These are phyloP conservation scores for Neonectria sp. DNA, from an alignment of 2,329 filamentous ascomycete species.

Conservation along the genomic window DNA sequence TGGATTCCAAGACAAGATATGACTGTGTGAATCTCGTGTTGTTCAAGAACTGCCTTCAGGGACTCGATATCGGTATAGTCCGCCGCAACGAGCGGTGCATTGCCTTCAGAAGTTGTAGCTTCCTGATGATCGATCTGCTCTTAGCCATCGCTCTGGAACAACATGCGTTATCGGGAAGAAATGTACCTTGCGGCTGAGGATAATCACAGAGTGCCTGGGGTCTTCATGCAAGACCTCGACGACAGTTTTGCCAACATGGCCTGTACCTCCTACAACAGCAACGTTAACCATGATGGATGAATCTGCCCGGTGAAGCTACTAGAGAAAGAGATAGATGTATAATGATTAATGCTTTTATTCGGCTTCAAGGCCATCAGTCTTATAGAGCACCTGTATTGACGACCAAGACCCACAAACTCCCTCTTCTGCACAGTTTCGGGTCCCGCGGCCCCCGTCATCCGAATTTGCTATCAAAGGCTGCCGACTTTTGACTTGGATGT, in stretches of 20 bases:
- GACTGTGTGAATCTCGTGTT: slow-evolving; percentile 10
- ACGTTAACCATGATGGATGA: slow-evolving; percentile 26
- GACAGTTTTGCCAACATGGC: slow-evolving; percentile 31
- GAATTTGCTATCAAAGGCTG: too few relatives aligned
- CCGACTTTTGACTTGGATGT: not conserved
- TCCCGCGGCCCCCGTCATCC: not conserved
- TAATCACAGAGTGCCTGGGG: slow-evolving; percentile 23
- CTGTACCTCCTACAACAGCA: slow-evolving; percentile 30
- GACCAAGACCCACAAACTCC: not conserved
- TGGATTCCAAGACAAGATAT: slow-evolving; percentile 22
- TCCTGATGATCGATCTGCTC: not conserved
- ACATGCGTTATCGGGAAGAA: not conserved
- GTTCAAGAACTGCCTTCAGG: not conserved
- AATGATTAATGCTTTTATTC: not conserved
- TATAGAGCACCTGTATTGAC: not conserved
- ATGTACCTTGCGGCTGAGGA: slow-evolving; percentile 24
- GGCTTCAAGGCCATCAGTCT: not conserved
- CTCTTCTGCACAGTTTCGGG: not conserved
- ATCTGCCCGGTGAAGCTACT: not conserved
- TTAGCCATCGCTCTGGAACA: not conserved
- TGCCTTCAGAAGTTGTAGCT: not conserved
- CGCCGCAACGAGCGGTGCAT: not conserved
- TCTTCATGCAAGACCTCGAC: slow-evolving; percentile 25
- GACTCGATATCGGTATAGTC: slow-evolving; percentile 7
- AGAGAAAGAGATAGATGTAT: not conserved